Evolutionary conservation across 108 stramenopile genomes (phyloP).

Genomic region (Skeletonema tropicum): DNA sequence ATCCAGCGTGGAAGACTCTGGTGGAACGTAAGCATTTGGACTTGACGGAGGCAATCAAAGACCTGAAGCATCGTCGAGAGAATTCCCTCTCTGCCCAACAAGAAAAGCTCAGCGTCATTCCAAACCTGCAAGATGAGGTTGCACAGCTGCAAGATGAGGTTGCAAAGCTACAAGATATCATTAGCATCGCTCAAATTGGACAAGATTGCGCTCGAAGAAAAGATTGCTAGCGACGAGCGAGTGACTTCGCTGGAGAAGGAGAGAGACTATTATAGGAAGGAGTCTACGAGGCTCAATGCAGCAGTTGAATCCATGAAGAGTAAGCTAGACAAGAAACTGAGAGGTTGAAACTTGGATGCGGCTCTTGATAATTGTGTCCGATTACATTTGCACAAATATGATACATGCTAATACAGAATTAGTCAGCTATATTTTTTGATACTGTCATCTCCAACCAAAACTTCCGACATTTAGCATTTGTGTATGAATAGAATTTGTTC

Average conservation of each 20-base stretch:
- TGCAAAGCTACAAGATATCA: no score
- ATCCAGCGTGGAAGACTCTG: constrained; percentile 5
- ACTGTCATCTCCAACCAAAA: constrained; percentile 14
- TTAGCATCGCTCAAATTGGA: constrained; percentile 25
- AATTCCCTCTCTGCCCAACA: constrained; percentile 34
- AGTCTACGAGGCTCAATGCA: constrained; percentile 42
- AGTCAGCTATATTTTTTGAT: neutral
- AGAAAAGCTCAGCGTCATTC: constrained; percentile 26
- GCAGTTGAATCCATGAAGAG: neutral
- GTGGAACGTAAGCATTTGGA: constrained; percentile 30
- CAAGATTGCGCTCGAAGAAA: constrained; percentile 35
- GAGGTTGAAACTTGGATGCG: neutral
- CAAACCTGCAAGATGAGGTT: constrained; percentile 14
- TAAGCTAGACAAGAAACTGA: neutral
- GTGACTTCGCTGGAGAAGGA: constrained; percentile 41
- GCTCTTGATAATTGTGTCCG: no score
- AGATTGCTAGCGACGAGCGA: constrained; percentile 42
- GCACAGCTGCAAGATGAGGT: constrained; percentile 17
- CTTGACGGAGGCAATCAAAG: constrained; percentile 31
- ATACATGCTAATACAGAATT: neutral
- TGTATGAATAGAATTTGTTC: constrained; percentile 10
- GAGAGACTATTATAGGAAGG: constrained; percentile 55
- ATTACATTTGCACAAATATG: no score
- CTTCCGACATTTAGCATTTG: constrained; percentile 33
- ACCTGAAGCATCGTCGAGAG: constrained; percentile 15